Evolutionary conservation across 192 early-diverging fungal species (phyloP).

Genomic region (Podila epigama): DNA sequence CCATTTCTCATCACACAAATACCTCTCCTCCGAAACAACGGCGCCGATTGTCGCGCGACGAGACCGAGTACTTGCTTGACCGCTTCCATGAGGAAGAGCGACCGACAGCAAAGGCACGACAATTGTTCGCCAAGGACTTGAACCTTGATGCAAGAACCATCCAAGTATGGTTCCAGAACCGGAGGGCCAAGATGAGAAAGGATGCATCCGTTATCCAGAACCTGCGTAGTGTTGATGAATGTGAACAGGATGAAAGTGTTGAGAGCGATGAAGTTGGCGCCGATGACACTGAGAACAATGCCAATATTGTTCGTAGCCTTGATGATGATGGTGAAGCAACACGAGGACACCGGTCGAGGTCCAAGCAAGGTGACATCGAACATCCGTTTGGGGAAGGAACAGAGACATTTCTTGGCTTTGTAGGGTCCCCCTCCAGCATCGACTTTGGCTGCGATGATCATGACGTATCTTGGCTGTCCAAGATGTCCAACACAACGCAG

Average conservation of each 20-base stretch:
- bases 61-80: constrained; percentile 66
- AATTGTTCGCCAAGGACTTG: constrained; percentile 65
- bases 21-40: constrained; percentile 47
- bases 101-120: constrained; percentile 70
- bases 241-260: too few species aligned
- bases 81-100: constrained; percentile 68
- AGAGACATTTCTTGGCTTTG: not conserved
- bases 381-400: not conserved
- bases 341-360: too few species aligned
- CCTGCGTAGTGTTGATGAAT: too few species aligned
- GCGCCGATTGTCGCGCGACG: constrained; percentile 70
- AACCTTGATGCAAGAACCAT: constrained; percentile 76
- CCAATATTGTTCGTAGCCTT: too few species aligned
- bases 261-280: not conserved
- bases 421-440: not conserved
- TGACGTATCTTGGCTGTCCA: too few species aligned
- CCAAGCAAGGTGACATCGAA: too few species aligned
- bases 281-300: not conserved
- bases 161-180: constrained; percentile 92
- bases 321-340: too few species aligned
- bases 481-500: too few species aligned
- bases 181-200: constrained; percentile 85
- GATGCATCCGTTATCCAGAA: constrained; percentile 34
- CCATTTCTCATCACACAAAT: too few species aligned
- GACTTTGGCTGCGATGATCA: not conserved